phyloP scores from a whole-genome alignment of 2,329 filamentous ascomycete genomes.

The Eutypa lata region DNA sequence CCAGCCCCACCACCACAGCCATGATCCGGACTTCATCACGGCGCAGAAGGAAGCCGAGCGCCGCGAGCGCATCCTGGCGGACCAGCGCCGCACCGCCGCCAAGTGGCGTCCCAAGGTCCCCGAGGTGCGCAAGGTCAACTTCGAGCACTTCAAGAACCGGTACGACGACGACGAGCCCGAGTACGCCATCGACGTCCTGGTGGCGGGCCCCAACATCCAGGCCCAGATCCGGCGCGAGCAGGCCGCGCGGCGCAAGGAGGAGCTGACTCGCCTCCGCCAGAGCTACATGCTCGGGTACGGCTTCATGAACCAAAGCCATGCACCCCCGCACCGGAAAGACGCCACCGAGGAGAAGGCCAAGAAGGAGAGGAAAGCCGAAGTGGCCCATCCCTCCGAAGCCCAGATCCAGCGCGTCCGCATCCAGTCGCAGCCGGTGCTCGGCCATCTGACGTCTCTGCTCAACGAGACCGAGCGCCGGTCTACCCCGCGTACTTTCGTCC shows the following conservation, averaged over 20 bases:
- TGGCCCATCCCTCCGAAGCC: slow-evolving; percentile 12
- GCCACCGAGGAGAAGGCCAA: slow-evolving; percentile 15
- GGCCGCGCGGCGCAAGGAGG: slow-evolving; percentile 32
- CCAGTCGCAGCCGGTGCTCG: slow-evolving; percentile 38
- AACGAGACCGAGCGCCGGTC: slow-evolving; percentile 34
- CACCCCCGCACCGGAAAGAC: slow-evolving; percentile 7
- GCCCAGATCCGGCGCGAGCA: slow-evolving; percentile 38
- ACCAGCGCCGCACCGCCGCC: slow-evolving; percentile 31
- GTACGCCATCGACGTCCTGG: slow-evolving; percentile 39
- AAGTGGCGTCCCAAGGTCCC: slow-evolving; percentile 41
- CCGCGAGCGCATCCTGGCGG: slow-evolving; percentile 33
- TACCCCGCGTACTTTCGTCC: slow-evolving; percentile 36
- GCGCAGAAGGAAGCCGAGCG: slow-evolving; percentile 34
- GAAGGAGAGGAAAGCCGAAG: slow-evolving; percentile 19
- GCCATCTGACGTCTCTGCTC: slow-evolving; percentile 33
- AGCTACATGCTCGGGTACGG: slow-evolving; percentile 21
- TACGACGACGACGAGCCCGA: slow-evolving; percentile 32
- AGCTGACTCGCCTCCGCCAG: slow-evolving; percentile 31
- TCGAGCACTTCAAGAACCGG: slow-evolving; percentile 43
- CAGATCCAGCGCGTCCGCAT: slow-evolving; percentile 33
- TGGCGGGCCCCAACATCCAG: slow-evolving; percentile 30
- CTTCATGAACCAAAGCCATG: slow-evolving; percentile 8
- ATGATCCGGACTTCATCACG: slow-evolving; percentile 26
- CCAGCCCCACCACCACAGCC: slow-evolving; percentile 15
- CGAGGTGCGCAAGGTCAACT: slow-evolving; percentile 37